Evolutionary conservation across 768 basidiomycete genomes (phyloP), one percentile per base, ranked within the genome.

Genomic region (Russula vinacea): DNA sequence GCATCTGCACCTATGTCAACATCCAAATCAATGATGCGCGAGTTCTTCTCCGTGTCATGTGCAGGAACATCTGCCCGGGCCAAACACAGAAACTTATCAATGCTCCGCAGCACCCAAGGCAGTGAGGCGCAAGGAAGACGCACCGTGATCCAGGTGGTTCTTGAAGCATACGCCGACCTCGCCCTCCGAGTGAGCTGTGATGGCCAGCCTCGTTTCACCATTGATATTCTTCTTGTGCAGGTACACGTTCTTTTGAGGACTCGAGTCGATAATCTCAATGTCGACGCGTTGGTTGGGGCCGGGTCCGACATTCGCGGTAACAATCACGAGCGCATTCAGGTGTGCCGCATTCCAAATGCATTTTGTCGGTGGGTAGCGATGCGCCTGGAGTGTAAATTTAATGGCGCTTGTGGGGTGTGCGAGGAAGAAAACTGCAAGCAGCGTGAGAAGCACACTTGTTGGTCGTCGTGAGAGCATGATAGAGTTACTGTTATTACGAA

Each of bases 1-100:
- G 97, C 97, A 71, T 98, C 96, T 14, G 96, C 95, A 39, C 97
- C 97, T 74, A 99, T 95, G 72, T 99, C 97, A 42, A 98, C 84
- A 72, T 99, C 97, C 62, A 98, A 78, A 79, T 99, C 96, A 65
- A 99, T 76, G 45, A 90, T 83, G 17, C 93, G 83, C 45, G 79
- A 75, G 68, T 84, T 77, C 60, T 82, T 81, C 37, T 75, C 71
- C 3, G 78, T 78, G 57, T 86, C 76, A 29, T 81, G 79, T 52
- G 73, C 71, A 8, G 40, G 50, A n/a, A 61, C 60, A 39, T 65
- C 66, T 69, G 8, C 16, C 24, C 39, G 44, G 50, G 26, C 17
- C 22, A n/a, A 22, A 37, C n/a, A 37, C n/a, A 37, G n/a, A 29
- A 8, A 17, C 3, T 37, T 8, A 45, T 58, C 40, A 39, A 17